Evolutionary conservation across 73 alveolate species (phyloP), one percentile per base, ranked within the genome.

Genomic region (Urostyla sp.): DNA sequence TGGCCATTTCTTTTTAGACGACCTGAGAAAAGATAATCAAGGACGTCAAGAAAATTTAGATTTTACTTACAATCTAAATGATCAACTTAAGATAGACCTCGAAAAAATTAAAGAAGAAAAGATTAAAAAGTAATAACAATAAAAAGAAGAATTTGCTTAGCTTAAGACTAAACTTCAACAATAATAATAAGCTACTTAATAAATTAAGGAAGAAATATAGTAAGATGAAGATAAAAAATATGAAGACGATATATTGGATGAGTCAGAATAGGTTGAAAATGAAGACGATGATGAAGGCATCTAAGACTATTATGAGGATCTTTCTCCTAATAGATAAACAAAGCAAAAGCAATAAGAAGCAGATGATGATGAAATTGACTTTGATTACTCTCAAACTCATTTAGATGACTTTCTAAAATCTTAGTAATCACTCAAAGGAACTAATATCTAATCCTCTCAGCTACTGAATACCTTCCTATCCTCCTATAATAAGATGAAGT

Each of bases 1-100:
- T n/a, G 93, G 93, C 11, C 67, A 28, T 67, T 54, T 75, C 36
- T 85, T 85, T 55, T 10, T 83, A 23, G 91, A 83, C 45, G 91
- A 83, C 28, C 57, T 80, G 13, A 50, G 67, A 23, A 35, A 72
- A 63, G 43, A 59, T 76, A 38, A 40, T 59, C 0, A 35, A 72
- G 80, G 45, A 24, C 34, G 44, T 58, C 15, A 44, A 52, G 38
- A 63, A 31, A 30, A 69, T 11, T 69, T 74, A 18, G 89, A 76
- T 11, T 85, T 85, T 58, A 52, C 93, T 3, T 76, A 85, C 59
- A 50, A 76, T 32, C 58, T 84, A 0, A 73, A 72, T 18, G 67
- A 48, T 0, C 69, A 74, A 1, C 35, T 84, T 35, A 75, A 75
- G 84, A 76, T 85, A 15, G 83, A 84, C 60, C 44, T 48, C 44